These are phyloP conservation scores for Solanum dulcamara DNA, from an alignment of 257 asterid species.

Conservation along the genomic window DNA sequence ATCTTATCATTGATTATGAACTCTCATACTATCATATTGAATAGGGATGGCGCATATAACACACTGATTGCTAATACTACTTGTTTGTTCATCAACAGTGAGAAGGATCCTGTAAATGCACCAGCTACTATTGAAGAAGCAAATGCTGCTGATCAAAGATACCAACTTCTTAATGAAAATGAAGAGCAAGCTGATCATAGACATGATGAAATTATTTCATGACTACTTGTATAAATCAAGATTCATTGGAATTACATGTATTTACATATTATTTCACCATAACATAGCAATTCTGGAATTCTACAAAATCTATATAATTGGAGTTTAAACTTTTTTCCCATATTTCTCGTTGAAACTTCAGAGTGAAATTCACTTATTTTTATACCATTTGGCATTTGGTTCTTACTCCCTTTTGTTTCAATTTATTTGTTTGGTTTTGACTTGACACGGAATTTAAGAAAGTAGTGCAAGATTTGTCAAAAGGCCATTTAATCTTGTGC, in stretches of 20 bases:
- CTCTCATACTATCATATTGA: neutral
- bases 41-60: neutral
- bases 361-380: neutral
- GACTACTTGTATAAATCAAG: neutral
- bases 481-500: neutral
- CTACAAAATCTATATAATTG: neutral
- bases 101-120: constrained; percentile 3
- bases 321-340: neutral
- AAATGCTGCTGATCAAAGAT: constrained; percentile 3
- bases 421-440: neutral
- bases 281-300: too few relatives aligned
- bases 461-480: neutral
- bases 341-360: neutral
- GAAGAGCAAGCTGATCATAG: constrained; percentile 16
- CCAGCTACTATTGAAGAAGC: constrained; percentile 10
- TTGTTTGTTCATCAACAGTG: constrained; percentile 13
- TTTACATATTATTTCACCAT: neutral
- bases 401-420: neutral
- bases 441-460: neutral
- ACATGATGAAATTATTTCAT: neutral
- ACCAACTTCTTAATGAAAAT: constrained; percentile 29
- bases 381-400: neutral
- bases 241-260: neutral
- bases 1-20: neutral
- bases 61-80: neutral